These are phyloP conservation scores for Dendrothele bispora DNA, from an alignment of 768 basidiomycete genomes.

Conservation along the genomic window DNA sequence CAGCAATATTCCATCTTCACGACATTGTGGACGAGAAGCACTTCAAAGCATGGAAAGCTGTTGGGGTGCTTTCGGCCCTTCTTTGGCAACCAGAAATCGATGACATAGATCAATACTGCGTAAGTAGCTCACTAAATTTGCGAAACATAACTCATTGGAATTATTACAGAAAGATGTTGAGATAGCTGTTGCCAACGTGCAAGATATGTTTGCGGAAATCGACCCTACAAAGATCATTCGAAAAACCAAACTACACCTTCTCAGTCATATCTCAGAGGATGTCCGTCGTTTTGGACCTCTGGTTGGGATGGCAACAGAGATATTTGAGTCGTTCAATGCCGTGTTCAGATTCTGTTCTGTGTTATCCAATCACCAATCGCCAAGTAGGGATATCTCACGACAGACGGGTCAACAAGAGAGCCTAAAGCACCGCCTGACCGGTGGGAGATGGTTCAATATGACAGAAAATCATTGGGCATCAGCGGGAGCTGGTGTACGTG, in stretches of 20 bases:
- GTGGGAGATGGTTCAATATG: not conserved
- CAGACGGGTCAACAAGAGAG: constrained; percentile 11
- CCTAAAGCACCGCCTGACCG: constrained; percentile 11
- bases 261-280: constrained; percentile 13
- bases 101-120: constrained; percentile 20
- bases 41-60: constrained; percentile 18
- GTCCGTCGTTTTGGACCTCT: constrained; percentile 11
- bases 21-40: constrained; percentile 19
- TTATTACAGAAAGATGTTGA: constrained; percentile 3
- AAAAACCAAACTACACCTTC: constrained; percentile 19
- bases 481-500: not conserved
- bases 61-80: constrained; percentile 20
- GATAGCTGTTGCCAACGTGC: constrained; percentile 14
- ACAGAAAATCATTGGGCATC: not conserved
- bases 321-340: constrained; percentile 28
- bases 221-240: constrained; percentile 15
- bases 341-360: constrained; percentile 24
- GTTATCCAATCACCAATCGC: constrained; percentile 27
- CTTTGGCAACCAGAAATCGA: constrained; percentile 29
- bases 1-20: constrained; percentile 23
- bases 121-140: not conserved
- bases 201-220: constrained; percentile 12
- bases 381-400: constrained; percentile 24
- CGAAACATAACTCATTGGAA: not conserved
- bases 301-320: constrained; percentile 12